These are phyloP conservation scores for Rubia tinctorum DNA, from an alignment of 305 asterid genomes.

Conservation along the genomic window DNA sequence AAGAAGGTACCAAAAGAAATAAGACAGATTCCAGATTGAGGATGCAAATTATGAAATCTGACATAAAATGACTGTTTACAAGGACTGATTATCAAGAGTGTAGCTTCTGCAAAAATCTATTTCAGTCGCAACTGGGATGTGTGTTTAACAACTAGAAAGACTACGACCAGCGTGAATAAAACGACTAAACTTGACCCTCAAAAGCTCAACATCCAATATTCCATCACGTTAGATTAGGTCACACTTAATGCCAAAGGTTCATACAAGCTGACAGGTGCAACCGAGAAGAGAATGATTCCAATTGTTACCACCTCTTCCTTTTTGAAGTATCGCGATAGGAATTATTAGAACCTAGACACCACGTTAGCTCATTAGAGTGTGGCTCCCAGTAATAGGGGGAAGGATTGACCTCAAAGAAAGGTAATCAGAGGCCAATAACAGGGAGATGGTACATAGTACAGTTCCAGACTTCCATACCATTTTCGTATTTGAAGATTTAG, in stretches of 20 bases:
- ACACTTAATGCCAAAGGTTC: background rate
- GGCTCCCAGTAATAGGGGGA: background rate
- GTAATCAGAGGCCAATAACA: background rate
- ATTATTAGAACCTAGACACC: background rate
- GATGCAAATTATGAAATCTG: background rate
- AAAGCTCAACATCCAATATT: background rate
- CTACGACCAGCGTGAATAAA: too few relatives aligned
- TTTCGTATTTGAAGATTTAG: background rate
- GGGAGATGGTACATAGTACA: too few relatives aligned
- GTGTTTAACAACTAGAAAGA: too few relatives aligned
- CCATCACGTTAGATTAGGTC: background rate
- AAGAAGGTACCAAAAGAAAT: background rate
- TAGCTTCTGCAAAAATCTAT: background rate
- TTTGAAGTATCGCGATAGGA: background rate
- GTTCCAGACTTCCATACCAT: too few relatives aligned
- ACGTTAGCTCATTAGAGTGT: background rate
- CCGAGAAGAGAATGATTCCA: background rate
- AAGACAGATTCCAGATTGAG: background rate
- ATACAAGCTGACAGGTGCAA: background rate
- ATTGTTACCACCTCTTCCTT: background rate
- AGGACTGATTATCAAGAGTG: background rate
- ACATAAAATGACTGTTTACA: background rate
- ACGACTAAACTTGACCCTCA: background rate
- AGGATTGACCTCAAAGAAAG: background rate
- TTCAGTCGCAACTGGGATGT: too few relatives aligned